A percentile compares a stretch with the other conserved stretches of the same genome.
phyloP scores from a whole-genome alignment of 306 rosid species.

The Comarum palustre region DNA sequence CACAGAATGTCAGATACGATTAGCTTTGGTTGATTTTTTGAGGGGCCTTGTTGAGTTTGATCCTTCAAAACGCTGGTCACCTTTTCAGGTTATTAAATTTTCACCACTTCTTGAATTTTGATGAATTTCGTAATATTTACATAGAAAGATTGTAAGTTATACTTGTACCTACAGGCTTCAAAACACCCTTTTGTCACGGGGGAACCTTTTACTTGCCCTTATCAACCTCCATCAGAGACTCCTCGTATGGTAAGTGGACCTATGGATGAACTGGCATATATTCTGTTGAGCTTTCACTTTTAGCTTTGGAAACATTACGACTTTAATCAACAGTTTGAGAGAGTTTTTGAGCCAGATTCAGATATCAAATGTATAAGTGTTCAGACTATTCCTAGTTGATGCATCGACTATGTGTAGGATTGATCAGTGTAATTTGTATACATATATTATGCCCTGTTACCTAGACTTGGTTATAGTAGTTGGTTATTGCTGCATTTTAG shows the following conservation, averaged over 20 bases:
- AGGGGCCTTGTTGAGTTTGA: constrained; percentile 95
- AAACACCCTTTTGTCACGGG: constrained; percentile 98
- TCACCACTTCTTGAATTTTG: constrained; percentile 20
- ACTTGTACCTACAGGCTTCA: constrained; percentile 72
- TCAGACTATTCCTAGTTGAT: neutral
- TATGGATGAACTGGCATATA: constrained; percentile 17
- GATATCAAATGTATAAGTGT: neutral
- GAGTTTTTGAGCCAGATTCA: neutral
- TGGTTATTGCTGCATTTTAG: neutral
- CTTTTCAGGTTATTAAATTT: constrained; percentile 67
- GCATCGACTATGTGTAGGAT: neutral
- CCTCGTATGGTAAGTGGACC: constrained; percentile 75
- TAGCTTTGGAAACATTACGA: neutral
- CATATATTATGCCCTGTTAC: neutral
- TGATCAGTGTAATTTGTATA: neutral
- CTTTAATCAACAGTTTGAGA: constrained; percentile 2
- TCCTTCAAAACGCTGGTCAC: constrained; percentile 98
- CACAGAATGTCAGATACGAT: constrained; percentile 78
- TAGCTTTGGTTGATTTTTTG: constrained; percentile 90
- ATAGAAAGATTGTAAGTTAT: constrained; percentile 26
- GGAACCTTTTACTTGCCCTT: constrained; percentile 90
- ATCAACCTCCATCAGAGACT: constrained; percentile 77
- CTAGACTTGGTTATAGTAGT: neutral
- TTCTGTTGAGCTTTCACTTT: constrained; percentile 22
- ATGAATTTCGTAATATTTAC: constrained; percentile 25